Evolutionary conservation across 768 basidiomycete species (phyloP), one percentile per base, ranked within the genome.

Genomic region (Cubamyces lactineus): DNA sequence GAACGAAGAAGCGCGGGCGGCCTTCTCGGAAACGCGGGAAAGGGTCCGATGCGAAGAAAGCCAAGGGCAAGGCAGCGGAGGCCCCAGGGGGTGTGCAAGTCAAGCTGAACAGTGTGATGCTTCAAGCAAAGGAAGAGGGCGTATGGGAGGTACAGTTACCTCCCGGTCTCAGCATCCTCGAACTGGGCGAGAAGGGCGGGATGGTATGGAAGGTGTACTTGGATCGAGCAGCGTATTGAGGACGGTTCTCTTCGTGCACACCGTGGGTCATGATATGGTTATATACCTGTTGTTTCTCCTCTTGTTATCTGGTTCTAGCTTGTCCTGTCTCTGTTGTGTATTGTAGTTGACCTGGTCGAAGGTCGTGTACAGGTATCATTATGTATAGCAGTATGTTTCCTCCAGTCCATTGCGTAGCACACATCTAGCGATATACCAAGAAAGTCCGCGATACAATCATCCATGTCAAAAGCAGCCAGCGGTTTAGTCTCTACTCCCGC

Each of bases 151-250:
- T 91, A 16, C 80, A 82, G 17, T 73, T 91, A 17, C 78, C 82
- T 0, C 70, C 77, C 4, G 92, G 92, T 15, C 67, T 77, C 5
- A 89, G 84, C 66, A 74, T 85, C 17, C 71, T 94, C 28, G 92
- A 93, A 72, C 75, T 94, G 24, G 89, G 91, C 38, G 88, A 89
- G 76, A 82, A 81, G 67, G 86, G 83, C 38, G 88, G 88, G 11
- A 71, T 85, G 66, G 72, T 84, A 24, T 91, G 89, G 89, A 90
- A 87, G 72, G 77, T 89, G 23, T 88, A 88, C 70, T 74, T 86
- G 50, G 72, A 71, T 46, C 49, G 61, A 30, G 23, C 57, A 17
- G 40, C 47, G 49, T 38, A 48, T 45, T 64, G 54, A 64, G 40
- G 28, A 16, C 23, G 48, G 23, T 23, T 24, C 23, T 57, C 8